Evolutionary conservation across 805 yeast species (phyloP), one percentile per base, ranked within the genome.

Genomic region (Teunomyces pallodes): DNA sequence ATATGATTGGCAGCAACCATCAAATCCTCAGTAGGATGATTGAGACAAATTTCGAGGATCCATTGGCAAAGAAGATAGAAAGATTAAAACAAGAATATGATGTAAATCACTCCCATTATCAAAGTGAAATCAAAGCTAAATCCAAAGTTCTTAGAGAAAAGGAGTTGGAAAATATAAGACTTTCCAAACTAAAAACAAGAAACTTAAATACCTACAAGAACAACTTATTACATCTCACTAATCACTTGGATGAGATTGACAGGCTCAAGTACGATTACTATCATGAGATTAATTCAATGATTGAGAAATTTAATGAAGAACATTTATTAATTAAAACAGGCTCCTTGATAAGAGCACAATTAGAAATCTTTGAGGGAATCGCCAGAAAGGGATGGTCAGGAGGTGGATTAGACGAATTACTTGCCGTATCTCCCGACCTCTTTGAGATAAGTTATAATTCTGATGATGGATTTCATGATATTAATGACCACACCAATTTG

Each of bases 361-460:
- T 90, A 13, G 94, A 88, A 57, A 81, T 89, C 14, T 82, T 81
- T 56, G 96, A 87, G 58, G 84, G 86, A 26, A 81, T 90, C 17
- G 95, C 96, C 0, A 75, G 82, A 48, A 90, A 90, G 60, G 94
- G 95, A 4, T 84, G 90, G 88, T 77, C 86, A 3, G 96, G 95
- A 10, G 94, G 92, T 26, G 96, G 96, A 0, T 67, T 90, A 30
- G 96, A 89, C 59, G 83, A 79, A 24, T 67, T 87, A 46, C 69
- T 87, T 20, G 71, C 81, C 1, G 71, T 77, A 30, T 82, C 87
- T 33, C 85, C 86, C 1, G 94, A 86, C 61, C 47, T 66, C 20
- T 65, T 67, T 48, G 66, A 61, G n/a, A 43, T 44, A n/a, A 42
- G 33, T 36, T 44, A 46, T 17, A 54, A 46, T 12, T 24, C 41